A percentile compares a stretch with the other conserved stretches of the same genome.
phyloP scores from a whole-genome alignment of 1,284 basidiomycete genomes.

The Apiotrichum domesticum region DNA sequence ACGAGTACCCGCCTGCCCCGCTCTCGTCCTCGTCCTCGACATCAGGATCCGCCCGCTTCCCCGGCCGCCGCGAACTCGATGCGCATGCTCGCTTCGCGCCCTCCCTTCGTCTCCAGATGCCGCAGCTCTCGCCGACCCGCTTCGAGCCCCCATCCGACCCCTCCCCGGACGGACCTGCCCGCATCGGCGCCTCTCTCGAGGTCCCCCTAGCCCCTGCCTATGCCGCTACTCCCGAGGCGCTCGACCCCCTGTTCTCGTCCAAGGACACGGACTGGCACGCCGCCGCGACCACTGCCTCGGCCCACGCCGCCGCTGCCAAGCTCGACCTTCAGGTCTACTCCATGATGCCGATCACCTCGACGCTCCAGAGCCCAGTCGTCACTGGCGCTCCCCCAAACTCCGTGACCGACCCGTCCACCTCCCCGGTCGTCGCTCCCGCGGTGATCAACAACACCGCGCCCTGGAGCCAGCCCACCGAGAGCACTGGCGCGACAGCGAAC shows the following conservation, averaged over 20 bases:
- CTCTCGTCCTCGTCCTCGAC: not conserved
- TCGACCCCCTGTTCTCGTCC: conserved; percentile 9
- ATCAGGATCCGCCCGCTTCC: not conserved
- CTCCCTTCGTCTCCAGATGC: conserved; percentile 1
- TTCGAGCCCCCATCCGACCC: not conserved
- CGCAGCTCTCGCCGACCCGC: not conserved
- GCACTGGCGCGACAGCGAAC: too few relatives aligned
- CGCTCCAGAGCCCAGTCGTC: not conserved
- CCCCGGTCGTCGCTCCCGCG: not conserved
- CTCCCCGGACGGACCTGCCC: conserved; percentile 3
- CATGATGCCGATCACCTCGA: not conserved
- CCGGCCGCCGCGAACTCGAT: conserved; percentile 1
- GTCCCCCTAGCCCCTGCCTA: conserved; percentile 17
- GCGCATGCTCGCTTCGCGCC: not conserved
- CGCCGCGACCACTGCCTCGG: not conserved
- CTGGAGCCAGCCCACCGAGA: not conserved
- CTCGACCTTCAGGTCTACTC: not conserved
- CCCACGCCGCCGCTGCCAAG: not conserved
- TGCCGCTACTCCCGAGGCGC: conserved; percentile 16
- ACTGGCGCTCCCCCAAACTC: not conserved
- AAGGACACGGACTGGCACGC: conserved; percentile 1
- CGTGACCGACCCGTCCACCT: not conserved
- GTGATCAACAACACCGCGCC: not conserved
- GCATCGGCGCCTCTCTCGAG: conserved; percentile 11
- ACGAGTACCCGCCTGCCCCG: not conserved